phyloP scores from a whole-genome alignment of 2,329 filamentous ascomycete genomes.

The Ophiocordyceps camponoti-leonardi region DNA sequence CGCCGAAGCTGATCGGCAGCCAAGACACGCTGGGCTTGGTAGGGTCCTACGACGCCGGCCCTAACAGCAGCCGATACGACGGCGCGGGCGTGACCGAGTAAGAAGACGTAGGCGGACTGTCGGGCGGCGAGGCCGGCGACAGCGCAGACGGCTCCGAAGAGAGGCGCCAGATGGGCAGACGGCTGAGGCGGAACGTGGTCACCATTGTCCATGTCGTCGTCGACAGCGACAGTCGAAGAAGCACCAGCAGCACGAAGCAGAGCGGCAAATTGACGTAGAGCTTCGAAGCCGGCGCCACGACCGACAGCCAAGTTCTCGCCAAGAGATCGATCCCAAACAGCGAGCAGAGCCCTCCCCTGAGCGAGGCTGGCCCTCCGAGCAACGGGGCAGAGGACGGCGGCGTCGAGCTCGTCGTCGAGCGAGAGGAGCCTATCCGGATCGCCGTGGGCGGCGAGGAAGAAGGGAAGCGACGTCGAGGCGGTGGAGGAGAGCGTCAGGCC shows the following conservation, averaged over 20 bases:
- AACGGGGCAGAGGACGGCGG: slow-evolving; percentile 62
- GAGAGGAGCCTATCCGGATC: slow-evolving; percentile 29
- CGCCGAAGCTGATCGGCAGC: slow-evolving; percentile 40
- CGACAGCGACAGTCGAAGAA: not conserved
- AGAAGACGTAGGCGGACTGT: slow-evolving; percentile 57
- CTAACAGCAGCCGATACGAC: slow-evolving; percentile 61
- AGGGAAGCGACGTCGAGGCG: slow-evolving; percentile 57
- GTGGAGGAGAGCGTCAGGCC: slow-evolving; percentile 53
- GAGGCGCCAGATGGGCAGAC: slow-evolving; percentile 51
- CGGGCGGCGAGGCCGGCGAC: slow-evolving; percentile 41
- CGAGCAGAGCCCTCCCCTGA: slow-evolving; percentile 58
- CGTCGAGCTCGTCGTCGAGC: slow-evolving; percentile 63
- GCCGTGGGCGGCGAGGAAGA: slow-evolving; percentile 51
- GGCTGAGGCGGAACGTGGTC: slow-evolving; percentile 20
- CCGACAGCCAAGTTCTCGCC: slow-evolving; percentile 8
- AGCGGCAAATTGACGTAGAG: slow-evolving; percentile 17
- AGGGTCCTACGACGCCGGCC: slow-evolving; percentile 64
- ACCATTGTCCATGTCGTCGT: slow-evolving; percentile 5
- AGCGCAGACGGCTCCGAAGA: slow-evolving; percentile 49
- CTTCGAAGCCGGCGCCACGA: slow-evolving; percentile 5
- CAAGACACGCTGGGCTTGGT: slow-evolving; percentile 59
- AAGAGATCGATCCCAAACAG: slow-evolving; percentile 61
- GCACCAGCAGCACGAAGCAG: slow-evolving; percentile 11
- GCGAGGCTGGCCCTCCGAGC: slow-evolving; percentile 57
- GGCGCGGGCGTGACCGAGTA: slow-evolving; percentile 62